Base-by-base conservation (phyloP, 2,329 filamentous ascomycete species). In the Penicillium sp. region DNA sequence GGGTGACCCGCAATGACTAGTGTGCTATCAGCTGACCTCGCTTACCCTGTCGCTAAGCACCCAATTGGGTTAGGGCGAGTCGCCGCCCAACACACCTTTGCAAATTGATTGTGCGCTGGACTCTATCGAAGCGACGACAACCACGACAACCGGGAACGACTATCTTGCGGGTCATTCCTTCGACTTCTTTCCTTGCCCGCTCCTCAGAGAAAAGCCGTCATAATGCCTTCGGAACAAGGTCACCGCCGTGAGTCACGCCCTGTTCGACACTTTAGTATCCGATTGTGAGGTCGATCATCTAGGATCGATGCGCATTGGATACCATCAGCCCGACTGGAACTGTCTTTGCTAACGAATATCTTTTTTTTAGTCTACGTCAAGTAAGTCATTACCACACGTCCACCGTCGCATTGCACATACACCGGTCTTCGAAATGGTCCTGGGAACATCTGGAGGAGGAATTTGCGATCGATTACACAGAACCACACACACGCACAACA, bases 171-270 rank as follows among this genome's bases (percentile, higher is more conserved):
- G 66, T 66, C 64, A 66, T 63, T 68, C 62, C 62, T 66, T 65
- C 62, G 64, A 69, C 64, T 69, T 57, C 63, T 63, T 62, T 64
- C 59, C 61, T 66, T 67, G 65, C 64, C 65, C 62, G 66, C 60
- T 64, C 64, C 64, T 68, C 67, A 69, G 68, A 68, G 58, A 63
- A 66, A 61, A 61, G 64, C 71, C 75, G 75, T 77, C 84, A 89
- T 81, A 75, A 93, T 93, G 87, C 82, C 85, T 86, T 85, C 86
- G 71, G 86, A 88, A 82, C 79, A 85, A 72, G 86, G 86, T 77
- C 86, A 90, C 84, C 83, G 87, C 86, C 79, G 87, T 91, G 77
- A 87, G 87, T 87, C 57, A 41, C 47, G 42, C 46, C 52, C 57
- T 55, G 38, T 52, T 36, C 41, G 9, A 41, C 32, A 41, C 20